Percentiles rank a stretch among this genome's conserved stretches.
These are phyloP conservation scores for Chaetomium olivaceum DNA, from an alignment of 2,329 filamentous ascomycete genomes.

Conservation along the genomic window DNA sequence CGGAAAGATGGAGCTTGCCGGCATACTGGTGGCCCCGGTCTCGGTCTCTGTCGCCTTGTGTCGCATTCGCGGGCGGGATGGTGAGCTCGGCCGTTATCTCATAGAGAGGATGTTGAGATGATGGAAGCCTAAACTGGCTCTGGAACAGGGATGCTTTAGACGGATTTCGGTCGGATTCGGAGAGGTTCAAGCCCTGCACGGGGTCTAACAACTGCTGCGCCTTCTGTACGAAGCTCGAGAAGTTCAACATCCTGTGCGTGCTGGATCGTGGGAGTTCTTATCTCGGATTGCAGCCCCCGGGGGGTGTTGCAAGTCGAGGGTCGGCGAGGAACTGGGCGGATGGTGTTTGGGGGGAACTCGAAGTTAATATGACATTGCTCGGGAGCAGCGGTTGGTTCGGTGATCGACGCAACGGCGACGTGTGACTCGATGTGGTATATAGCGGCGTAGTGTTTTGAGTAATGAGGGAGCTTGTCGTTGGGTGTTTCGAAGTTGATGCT, in stretches of 20 bases:
- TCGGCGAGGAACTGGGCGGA: not conserved
- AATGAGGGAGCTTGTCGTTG: not conserved
- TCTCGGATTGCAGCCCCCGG: slow-evolving; percentile 19
- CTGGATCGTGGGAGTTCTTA: slow-evolving; percentile 26
- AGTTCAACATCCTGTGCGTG: slow-evolving; percentile 56
- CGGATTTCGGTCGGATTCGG: slow-evolving; percentile 74
- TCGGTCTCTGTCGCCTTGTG: slow-evolving; percentile 69
- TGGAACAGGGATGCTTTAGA: slow-evolving; percentile 93
- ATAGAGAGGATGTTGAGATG: slow-evolving; percentile 87
- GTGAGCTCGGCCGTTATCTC: slow-evolving; percentile 97
- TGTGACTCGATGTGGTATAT: not conserved
- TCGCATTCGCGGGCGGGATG: slow-evolving; percentile 71
- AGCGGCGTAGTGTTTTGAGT: not conserved
- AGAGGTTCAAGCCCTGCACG: slow-evolving; percentile 71
- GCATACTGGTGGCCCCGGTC: slow-evolving; percentile 83
- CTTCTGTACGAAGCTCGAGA: slow-evolving; percentile 86
- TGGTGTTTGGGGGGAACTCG: not conserved
- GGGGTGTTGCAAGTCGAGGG: slow-evolving; percentile 2
- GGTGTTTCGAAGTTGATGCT: not conserved
- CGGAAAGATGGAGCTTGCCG: slow-evolving; percentile 89
- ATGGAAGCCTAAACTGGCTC: slow-evolving; percentile 91
- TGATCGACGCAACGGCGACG: not conserved
- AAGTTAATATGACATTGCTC: slow-evolving; percentile 10
- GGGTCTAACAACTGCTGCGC: slow-evolving; percentile 94
- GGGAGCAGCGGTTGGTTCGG: slow-evolving; percentile 3